These are phyloP conservation scores for Coffea humblotiana DNA, from an alignment of 305 asterid genomes.

Conservation along the genomic window DNA sequence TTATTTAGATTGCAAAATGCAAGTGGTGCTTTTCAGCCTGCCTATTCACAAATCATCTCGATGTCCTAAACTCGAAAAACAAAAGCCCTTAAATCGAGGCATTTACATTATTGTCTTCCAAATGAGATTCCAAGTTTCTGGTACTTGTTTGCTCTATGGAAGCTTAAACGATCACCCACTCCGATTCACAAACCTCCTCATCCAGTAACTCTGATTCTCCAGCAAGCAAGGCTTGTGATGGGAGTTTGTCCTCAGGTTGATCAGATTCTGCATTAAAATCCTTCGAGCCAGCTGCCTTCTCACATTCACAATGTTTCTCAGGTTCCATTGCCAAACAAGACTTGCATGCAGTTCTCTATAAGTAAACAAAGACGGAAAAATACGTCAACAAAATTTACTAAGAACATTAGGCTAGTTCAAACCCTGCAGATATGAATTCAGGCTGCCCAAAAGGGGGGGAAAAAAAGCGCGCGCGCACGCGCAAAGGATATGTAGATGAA, in stretches of 20 bases:
- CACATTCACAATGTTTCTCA: slow-evolving; percentile 14
- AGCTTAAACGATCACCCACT: slow-evolving; percentile 22
- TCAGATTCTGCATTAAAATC: slow-evolving; percentile 11
- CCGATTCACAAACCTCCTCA: slow-evolving; percentile 21
- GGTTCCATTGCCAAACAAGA: slow-evolving; percentile 1
- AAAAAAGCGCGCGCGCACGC: too few species aligned
- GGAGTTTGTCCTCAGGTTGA: slow-evolving; percentile 4
- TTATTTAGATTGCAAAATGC: neutral
- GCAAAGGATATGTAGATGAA: neutral
- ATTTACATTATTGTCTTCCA: neutral
- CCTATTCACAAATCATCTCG: slow-evolving; percentile 2
- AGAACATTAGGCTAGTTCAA: neutral
- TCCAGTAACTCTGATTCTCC: slow-evolving; percentile 5
- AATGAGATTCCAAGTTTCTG: slow-evolving; percentile 1
- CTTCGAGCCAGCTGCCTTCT: neutral
- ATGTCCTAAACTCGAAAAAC: neutral
- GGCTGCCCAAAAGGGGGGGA: too few species aligned
- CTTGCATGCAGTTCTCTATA: slow-evolving; percentile 16
- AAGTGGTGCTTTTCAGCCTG: neutral
- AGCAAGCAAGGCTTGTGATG: neutral
- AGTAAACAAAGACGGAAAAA: neutral
- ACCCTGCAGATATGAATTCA: neutral
- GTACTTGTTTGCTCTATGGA: neutral
- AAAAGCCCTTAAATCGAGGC: neutral
- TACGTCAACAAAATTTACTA: neutral